phyloP scores from a whole-genome alignment of 73 alveolate genomes.

The Uronychia setigera region DNA sequence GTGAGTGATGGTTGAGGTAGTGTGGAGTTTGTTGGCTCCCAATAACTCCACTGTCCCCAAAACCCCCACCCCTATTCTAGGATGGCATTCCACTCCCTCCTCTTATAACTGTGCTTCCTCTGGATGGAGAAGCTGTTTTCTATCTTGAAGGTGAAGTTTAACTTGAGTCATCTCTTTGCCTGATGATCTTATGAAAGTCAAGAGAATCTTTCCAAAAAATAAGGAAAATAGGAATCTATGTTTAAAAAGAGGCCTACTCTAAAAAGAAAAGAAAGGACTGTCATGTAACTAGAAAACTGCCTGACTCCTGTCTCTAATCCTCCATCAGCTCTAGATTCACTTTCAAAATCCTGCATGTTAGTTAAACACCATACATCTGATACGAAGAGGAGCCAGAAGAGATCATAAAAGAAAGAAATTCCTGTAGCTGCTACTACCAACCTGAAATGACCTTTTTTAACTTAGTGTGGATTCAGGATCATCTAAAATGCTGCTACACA shows the following conservation, averaged over 20 bases:
- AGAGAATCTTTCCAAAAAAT: constrained; percentile 66
- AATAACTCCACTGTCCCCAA: too few species aligned
- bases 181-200: constrained; percentile 38
- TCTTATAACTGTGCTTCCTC: too few species aligned
- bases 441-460: constrained; percentile 29
- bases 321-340: constrained; percentile 24
- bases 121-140: too few species aligned
- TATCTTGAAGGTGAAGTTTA: too few species aligned
- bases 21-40: too few species aligned
- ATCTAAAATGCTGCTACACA: constrained; percentile 36
- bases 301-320: constrained; percentile 55
- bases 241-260: neutral
- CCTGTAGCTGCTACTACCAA: constrained; percentile 25
- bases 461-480: constrained; percentile 39
- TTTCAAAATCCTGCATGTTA: constrained; percentile 7
- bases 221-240: constrained; percentile 30
- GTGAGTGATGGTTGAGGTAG: too few species aligned
- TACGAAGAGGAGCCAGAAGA: constrained; percentile 47
- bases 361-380: constrained; percentile 12
- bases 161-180: neutral
- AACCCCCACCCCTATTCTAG: too few species aligned
- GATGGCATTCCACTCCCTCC: too few species aligned
- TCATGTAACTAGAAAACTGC: constrained; percentile 25
- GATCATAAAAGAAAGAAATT: constrained; percentile 39
- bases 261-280: constrained; percentile 43